Percentiles rank a stretch among this genome's conserved stretches.
These are phyloP conservation scores for Kwoniella sp. DNA, from an alignment of 768 basidiomycete species.

Conservation along the genomic window DNA sequence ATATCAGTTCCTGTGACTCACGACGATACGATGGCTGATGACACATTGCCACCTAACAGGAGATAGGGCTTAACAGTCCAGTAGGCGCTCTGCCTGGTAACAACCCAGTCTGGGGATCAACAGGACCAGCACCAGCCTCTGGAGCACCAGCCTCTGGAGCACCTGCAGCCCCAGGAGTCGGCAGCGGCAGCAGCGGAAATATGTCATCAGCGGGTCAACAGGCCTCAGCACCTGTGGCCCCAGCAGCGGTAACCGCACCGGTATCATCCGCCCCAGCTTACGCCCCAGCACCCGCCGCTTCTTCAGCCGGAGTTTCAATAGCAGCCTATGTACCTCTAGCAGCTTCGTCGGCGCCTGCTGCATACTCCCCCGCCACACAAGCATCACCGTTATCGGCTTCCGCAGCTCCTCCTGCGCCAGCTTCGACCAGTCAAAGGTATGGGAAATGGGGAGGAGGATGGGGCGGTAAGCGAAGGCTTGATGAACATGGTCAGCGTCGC, in stretches of 20 bases:
- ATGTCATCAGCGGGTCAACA: not conserved
- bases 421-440: not conserved
- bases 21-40: not conserved
- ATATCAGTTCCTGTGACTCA: not conserved
- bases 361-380: not conserved
- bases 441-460: conserved; percentile 14
- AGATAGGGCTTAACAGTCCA: conserved; percentile 19
- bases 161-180: not conserved
- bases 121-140: not conserved
- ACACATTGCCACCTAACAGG: not conserved
- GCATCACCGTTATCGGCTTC: not conserved
- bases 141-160: not conserved
- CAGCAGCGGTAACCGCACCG: too few species aligned
- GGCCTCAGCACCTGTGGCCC: not conserved
- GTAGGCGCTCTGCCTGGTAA: conserved; percentile 36
- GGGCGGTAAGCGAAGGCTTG: conserved; percentile 6
- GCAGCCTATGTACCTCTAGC: not conserved
- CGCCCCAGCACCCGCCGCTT: not conserved
- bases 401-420: not conserved
- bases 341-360: not conserved
- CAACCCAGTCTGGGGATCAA: conserved; percentile 34
- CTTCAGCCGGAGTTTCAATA: too few species aligned
- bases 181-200: not conserved
- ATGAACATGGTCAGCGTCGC: not conserved
- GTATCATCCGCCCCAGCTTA: too few species aligned